These are phyloP conservation scores for Heliamphora pulchella DNA, from an alignment of 179 eudicot species.

Conservation along the genomic window DNA sequence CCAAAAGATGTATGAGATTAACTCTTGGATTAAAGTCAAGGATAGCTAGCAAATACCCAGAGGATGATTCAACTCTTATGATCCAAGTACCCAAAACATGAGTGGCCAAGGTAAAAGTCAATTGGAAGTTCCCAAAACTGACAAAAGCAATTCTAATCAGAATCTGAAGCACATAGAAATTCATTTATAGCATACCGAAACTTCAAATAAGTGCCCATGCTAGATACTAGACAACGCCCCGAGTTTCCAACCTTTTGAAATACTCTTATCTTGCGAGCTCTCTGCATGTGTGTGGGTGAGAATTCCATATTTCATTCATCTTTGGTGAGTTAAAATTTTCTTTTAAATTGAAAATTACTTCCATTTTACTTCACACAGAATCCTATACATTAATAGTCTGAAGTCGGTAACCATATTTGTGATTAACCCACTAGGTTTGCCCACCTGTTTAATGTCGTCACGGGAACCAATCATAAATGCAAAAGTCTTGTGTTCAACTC, in stretches of 20 bases:
- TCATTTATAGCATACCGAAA: background rate
- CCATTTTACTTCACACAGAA: background rate
- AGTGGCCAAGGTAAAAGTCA: background rate
- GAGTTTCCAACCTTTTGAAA: too few species aligned
- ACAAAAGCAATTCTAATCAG: background rate
- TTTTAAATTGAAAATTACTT: background rate
- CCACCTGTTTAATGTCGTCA: too few species aligned
- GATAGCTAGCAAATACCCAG: background rate
- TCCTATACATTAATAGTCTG: background rate
- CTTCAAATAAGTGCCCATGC: background rate
- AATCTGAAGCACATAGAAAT: background rate
- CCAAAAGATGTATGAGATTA: background rate
- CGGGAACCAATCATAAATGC: too few species aligned
- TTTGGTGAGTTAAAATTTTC: background rate
- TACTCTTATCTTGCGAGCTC: background rate
- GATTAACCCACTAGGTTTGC: background rate
- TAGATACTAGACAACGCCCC: background rate
- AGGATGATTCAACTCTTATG: background rate
- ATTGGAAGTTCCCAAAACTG: background rate
- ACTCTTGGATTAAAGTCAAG: background rate
- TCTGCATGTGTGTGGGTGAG: background rate
- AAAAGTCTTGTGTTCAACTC: too few species aligned
- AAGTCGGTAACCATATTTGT: background rate
- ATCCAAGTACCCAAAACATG: background rate
- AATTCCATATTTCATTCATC: background rate